These are phyloP conservation scores for Helianthus tuberosus DNA, from an alignment of 129 eudicot species.

Conservation along the genomic window DNA sequence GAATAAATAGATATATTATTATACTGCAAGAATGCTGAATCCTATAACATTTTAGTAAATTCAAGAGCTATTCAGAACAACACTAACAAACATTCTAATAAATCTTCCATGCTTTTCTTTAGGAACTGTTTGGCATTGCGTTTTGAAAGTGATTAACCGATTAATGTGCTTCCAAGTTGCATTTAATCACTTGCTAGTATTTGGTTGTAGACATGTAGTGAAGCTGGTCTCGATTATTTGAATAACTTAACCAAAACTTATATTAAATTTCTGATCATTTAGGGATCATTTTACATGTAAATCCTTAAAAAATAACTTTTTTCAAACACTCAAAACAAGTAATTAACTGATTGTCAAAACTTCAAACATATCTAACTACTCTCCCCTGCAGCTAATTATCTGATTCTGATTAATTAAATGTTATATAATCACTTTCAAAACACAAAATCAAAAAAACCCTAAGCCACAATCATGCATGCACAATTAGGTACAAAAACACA, in stretches of 20 bases:
- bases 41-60: not conserved
- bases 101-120: not conserved
- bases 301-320: not conserved
- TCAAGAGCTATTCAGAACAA: conserved; percentile 6
- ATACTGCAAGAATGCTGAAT: not conserved
- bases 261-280: not conserved
- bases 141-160: not conserved
- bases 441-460: not conserved
- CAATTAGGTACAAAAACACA: not conserved
- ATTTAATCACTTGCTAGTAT: not conserved
- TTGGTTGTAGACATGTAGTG: not conserved
- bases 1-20: not conserved
- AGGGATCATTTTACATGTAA: not conserved
- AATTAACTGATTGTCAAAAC: no score
- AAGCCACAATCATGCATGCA: not conserved
- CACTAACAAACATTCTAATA: not conserved
- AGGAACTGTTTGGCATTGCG: not conserved
- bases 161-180: not conserved
- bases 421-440: not conserved
- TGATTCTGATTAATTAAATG: not conserved
- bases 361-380: no score
- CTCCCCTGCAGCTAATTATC: not conserved
- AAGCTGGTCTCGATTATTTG: not conserved
- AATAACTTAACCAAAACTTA: not conserved
- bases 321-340: not conserved